phyloP scores from a whole-genome alignment of 2,329 filamentous ascomycete species.

The Xylariaceae sp. region DNA sequence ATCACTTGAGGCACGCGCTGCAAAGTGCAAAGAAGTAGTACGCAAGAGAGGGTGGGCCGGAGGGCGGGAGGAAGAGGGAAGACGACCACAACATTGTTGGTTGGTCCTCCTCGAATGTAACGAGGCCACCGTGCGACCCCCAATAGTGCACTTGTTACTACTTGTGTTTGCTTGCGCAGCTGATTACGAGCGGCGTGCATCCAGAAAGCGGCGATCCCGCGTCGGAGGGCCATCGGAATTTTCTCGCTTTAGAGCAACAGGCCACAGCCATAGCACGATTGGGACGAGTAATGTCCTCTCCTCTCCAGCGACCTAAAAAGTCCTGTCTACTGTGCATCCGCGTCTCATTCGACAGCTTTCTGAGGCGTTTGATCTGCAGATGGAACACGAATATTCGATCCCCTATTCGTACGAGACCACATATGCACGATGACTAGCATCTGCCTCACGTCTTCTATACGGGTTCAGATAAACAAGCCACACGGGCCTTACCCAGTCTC shows the following conservation, averaged over 20 bases:
- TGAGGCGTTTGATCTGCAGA: slow-evolving; percentile 1
- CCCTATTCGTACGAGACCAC: slow-evolving; percentile 22
- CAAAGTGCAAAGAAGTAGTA: slow-evolving; percentile 17
- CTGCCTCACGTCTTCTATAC: slow-evolving; percentile 18
- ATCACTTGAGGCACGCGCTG: not conserved
- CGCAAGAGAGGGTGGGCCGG: too few relatives aligned
- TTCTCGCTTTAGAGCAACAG: not conserved
- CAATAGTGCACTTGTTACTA: slow-evolving; percentile 5
- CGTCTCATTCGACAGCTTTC: slow-evolving; percentile 14
- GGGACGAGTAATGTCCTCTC: slow-evolving; percentile 15
- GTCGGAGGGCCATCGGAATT: slow-evolving; percentile 6
- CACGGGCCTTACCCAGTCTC: slow-evolving; percentile 16
- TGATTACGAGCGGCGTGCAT: slow-evolving; percentile 10
- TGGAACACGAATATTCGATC: slow-evolving; percentile 6
- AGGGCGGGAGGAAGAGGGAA: not conserved
- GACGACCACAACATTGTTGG: slow-evolving; percentile 11
- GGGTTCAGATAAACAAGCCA: slow-evolving; percentile 24
- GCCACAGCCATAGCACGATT: slow-evolving; percentile 3
- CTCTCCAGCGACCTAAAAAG: slow-evolving; percentile 11
- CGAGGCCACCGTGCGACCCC: slow-evolving; percentile 29
- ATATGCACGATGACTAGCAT: slow-evolving; percentile 30
- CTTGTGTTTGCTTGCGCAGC: slow-evolving; percentile 20
- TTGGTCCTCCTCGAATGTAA: slow-evolving; percentile 23
- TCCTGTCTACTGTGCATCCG: slow-evolving; percentile 10
- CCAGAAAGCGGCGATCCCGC: slow-evolving; percentile 8